Base-by-base conservation (phyloP, 352 stramenopile species). In the Globisporangium sylvaticum region DNA sequence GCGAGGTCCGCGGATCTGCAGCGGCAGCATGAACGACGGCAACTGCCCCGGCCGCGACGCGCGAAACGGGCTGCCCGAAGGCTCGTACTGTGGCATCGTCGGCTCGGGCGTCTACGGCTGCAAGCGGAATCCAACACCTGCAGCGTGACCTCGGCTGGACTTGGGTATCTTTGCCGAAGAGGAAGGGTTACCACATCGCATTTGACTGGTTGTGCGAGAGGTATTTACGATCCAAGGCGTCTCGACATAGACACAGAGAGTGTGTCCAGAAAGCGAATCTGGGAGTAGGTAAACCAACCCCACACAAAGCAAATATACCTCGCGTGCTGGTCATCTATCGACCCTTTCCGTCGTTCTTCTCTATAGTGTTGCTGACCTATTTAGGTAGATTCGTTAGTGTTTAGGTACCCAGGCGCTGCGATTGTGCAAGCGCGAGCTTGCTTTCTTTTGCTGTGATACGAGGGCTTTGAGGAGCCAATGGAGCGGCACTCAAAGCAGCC, bases 51-150 rank as follows among this genome's bases (percentile, higher is more conserved):
- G 64, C 15, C 37, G 50, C 9, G 31, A 62, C n/a, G 22, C 4
- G 4, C 14, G 39, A 14, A 46, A 29, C 12, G 55, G 55, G 7
- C 64, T 68, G 12, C 53, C 37, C 1, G 0, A 25, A 6, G 64
- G 54, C 0, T 68, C 55, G 1, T 20, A 62, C 39, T 68, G 64
- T 31, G 64, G 54, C 29, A 20, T 64, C 31, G 55, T 69, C 8
- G n/a, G 24, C 29, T 58, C 64, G 15, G 64, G 64, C 1, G 39
- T 64, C 55, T 69, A 64, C 32, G 64, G 64, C 15, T 69, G 64
- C 12, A 44, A 24, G 3, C 12, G 10, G 0, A 34, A 25, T 24
- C 29, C 63, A 54, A 53, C 31, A 6, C 59, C 59, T 15, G 10
- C 4, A 9, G 24, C 25, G 37, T 24, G 14, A 52, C 29, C 31